A percentile compares a stretch with the other conserved stretches of the same genome.
phyloP scores from a whole-genome alignment of 169 alveolate genomes.

The Plasmodium gallinaceum region DNA sequence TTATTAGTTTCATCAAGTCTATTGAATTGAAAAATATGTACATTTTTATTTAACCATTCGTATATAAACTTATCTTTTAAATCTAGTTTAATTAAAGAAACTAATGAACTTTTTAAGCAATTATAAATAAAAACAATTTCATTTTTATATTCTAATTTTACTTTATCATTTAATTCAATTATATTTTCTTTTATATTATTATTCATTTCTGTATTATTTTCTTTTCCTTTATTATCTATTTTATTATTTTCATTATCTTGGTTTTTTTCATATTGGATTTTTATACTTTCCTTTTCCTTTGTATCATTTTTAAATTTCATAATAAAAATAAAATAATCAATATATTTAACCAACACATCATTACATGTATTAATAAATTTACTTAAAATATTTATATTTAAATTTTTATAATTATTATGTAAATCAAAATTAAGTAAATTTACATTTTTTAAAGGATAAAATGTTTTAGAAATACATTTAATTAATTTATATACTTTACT shows the following conservation, averaged over 20 bases:
- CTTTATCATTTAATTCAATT: not conserved
- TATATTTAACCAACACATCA: constrained; percentile 36
- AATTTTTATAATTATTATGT: constrained; percentile 46
- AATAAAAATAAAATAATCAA: constrained; percentile 41
- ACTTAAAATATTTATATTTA: constrained; percentile 13
- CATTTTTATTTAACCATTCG: constrained; percentile 54
- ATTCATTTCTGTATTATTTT: not conserved
- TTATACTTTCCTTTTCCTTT: not conserved
- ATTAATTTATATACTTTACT: constrained; percentile 61
- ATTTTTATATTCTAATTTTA: constrained; percentile 16
- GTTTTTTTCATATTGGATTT: not conserved
- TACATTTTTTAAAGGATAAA: constrained; percentile 52
- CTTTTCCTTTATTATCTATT: not conserved
- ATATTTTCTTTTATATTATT: not conserved
- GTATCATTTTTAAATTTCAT: not conserved
- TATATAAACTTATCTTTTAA: constrained; percentile 53
- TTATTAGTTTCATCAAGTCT: too few relatives aligned
- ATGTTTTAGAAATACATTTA: constrained; percentile 64
- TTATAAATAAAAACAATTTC: constrained; percentile 56
- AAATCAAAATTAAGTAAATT: constrained; percentile 16
- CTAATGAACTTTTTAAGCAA: constrained; percentile 58
- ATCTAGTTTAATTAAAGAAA: constrained; percentile 56
- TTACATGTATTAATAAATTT: constrained; percentile 36
- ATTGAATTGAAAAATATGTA: constrained; percentile 31
- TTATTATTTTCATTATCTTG: not conserved